Evolutionary conservation across 352 stramenopile species (phyloP), one percentile per base, ranked within the genome.

Genomic region (Globisporangium alternatum): DNA sequence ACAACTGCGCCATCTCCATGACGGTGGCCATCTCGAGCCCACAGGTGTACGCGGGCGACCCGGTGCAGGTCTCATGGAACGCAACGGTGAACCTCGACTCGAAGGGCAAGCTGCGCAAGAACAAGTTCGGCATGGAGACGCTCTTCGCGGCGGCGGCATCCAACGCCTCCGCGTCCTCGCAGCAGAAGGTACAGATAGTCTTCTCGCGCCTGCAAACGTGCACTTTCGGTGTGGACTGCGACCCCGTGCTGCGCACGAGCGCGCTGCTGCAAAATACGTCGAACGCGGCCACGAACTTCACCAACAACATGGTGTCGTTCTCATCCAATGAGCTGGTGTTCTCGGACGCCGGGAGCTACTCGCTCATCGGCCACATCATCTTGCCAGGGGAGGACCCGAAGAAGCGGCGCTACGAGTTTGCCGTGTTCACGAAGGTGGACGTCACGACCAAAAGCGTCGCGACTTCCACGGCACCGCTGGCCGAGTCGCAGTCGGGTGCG

Each of bases 21-120:
- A 78, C 79, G 7, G 66, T 93, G 28, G 35, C 48, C 25, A 69
- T 88, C 35, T 65, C 72, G 31, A 71, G 75, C 19, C 64, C 67
- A 19, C 60, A 81, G 7, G 77, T 88, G 47, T 84, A 83, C 60
- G 76, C 75, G 21, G 77, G 80, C 65, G 81, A 91, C 41, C 70
- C 78, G 3, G 77, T 93, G 47, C 60, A 79, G 39, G 75, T 88
- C 30, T 81, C 68, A 21, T 93, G 85, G 85, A 91, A 81, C 28
- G 85, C 81, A 44, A 85, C 75, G 13, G 56, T 86, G 52, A 80
- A 81, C 8, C 31, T 71, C 22, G 60, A 76, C 53, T 66, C 63
- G 13, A 75, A 71, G 33, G 68, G 66, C 22, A 57, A 44, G 6
- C 63, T 90, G 10, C 48, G 70, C 8, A 62, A 67, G 41, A 91